Evolutionary conservation across 176 grass and related monocot genomes (phyloP).

Genomic region (Raddia distichophylla): DNA sequence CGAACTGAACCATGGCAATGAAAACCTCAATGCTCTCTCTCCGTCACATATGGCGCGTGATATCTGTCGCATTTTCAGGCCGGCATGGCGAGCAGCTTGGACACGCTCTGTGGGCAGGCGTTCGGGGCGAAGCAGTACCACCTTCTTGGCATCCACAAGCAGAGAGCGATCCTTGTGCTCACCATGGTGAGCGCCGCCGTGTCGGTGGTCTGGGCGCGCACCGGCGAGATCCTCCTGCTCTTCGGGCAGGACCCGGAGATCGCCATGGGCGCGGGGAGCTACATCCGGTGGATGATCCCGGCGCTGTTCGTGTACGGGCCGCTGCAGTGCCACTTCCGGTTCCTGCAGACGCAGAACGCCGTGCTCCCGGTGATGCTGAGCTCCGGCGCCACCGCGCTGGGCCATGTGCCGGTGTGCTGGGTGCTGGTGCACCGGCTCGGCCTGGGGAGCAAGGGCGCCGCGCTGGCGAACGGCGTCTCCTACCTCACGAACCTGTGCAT

Average conservation of each 20-base stretch:
- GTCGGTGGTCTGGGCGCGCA: slow-evolving; percentile 55
- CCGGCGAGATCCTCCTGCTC: slow-evolving; percentile 64
- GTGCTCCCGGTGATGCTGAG: slow-evolving; percentile 73
- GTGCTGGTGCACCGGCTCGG: slow-evolving; percentile 66
- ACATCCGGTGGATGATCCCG: slow-evolving; percentile 77
- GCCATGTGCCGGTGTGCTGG: slow-evolving; percentile 78
- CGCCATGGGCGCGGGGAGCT: slow-evolving; percentile 60
- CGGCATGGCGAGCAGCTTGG: slow-evolving; percentile 60
- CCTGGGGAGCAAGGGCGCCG: slow-evolving; percentile 71
- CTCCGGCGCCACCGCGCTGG: slow-evolving; percentile 51
- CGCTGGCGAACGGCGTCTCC: slow-evolving; percentile 53
- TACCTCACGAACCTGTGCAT: slow-evolving; percentile 55
- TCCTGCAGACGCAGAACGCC: slow-evolving; percentile 76
- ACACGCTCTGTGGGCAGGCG: slow-evolving; percentile 72
- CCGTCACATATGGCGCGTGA: neutral
- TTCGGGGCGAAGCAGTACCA: slow-evolving; percentile 70
- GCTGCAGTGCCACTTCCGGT: slow-evolving; percentile 61
- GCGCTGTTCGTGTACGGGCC: slow-evolving; percentile 60
- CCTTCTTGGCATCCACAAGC: slow-evolving; percentile 71
- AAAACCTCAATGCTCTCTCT: neutral
- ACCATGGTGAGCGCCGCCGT: slow-evolving; percentile 55
- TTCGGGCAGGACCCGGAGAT: slow-evolving; percentile 71
- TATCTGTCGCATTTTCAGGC: slow-evolving; percentile 15
- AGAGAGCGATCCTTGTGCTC: slow-evolving; percentile 73
- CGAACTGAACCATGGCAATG: neutral